Base-by-base conservation (phyloP, 352 stramenopile genomes). In the Pythium insidiosum region DNA sequence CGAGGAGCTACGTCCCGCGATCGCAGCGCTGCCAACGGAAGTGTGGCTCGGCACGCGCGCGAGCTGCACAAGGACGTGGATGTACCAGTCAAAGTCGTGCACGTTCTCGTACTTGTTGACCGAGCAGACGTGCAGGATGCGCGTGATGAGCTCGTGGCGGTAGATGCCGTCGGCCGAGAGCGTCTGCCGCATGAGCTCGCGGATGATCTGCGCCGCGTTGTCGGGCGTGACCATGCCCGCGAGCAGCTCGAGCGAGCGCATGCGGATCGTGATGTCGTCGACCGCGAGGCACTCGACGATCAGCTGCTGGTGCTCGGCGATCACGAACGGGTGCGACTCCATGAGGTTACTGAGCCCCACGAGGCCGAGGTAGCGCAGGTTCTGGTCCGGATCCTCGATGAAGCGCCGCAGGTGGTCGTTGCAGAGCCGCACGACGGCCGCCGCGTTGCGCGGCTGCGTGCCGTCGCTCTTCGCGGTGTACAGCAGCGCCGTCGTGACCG, bases 181-280 rank as follows among this genome's bases (percentile, higher is more conserved):
- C 7, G 98, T 97, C 62, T 99, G 95, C 16, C 95, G 71, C 56
- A 99, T 84, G 9, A 99, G 68, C 54, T 99, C 94, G 26, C 83
- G 75, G 26, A 99, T 96, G 41, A 99, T 88, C 35, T 97, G 94
- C 6, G 92, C 78, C 4, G 98, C 78, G 36, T 98, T 99, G 24
- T 96, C 88, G 20, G 91, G 81, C 12, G 88, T 98, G 7, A 98
- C 92, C 92, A 99, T 98, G 7, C 84, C 75, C 1, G 74, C 81
- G 1, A 99, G 59, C 40, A 99, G 73, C 54, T 98, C 93, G 6
- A 99, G 66, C n/a, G 97, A 81, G 22, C 95, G 79, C 53, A 97
- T 97, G 5, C 97, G 91, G 57, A 99, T 99, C 11, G 97, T 99
- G 18, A 99, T 94, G 66, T 99, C 97, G 40, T 99, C 95, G 46